Conservation (phyloP, 2,329 filamentous ascomycete species). For the Exophiala lecanii-corni region DNA sequence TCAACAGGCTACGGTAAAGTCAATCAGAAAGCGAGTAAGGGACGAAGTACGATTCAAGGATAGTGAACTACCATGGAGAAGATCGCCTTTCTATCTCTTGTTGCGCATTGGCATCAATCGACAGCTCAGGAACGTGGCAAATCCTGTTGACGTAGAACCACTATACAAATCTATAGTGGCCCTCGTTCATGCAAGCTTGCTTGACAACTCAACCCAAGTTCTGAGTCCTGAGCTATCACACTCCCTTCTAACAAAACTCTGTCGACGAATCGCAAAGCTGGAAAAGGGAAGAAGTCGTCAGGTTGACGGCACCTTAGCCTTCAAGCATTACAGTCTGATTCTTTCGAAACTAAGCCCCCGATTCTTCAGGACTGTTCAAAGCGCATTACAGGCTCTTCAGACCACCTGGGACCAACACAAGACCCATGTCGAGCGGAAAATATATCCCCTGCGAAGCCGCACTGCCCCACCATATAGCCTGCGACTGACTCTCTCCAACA, state of each 20-base stretch:
- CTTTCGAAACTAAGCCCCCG: constrained; percentile 3
- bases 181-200: constrained; percentile 43
- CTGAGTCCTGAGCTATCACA: constrained; percentile 36
- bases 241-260: constrained; percentile 50
- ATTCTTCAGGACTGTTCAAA: constrained; percentile 25
- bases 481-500: constrained; percentile 40
- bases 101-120: constrained; percentile 56
- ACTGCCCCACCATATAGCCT: constrained; percentile 38
- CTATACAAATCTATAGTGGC: constrained; percentile 58
- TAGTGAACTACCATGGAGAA: constrained; percentile 54
- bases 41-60: constrained; percentile 57
- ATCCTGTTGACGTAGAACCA: constrained; percentile 40
- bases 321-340: constrained; percentile 1
- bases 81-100: constrained; percentile 59
- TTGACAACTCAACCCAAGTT: constrained; percentile 36
- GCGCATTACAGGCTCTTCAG: constrained; percentile 31
- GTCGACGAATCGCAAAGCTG: constrained; percentile 55
- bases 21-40: constrained; percentile 54
- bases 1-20: constrained; percentile 28
- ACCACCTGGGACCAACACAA: constrained; percentile 42
- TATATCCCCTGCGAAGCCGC: constrained; percentile 40
- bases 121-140: constrained; percentile 42
- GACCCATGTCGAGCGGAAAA: constrained; percentile 30
- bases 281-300: constrained; percentile 38
- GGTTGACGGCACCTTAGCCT: constrained; percentile 26